Evolutionary conservation across 495 filamentous ascomycete species (phyloP).

Genomic region (Annulohypoxylon maeteangense): DNA sequence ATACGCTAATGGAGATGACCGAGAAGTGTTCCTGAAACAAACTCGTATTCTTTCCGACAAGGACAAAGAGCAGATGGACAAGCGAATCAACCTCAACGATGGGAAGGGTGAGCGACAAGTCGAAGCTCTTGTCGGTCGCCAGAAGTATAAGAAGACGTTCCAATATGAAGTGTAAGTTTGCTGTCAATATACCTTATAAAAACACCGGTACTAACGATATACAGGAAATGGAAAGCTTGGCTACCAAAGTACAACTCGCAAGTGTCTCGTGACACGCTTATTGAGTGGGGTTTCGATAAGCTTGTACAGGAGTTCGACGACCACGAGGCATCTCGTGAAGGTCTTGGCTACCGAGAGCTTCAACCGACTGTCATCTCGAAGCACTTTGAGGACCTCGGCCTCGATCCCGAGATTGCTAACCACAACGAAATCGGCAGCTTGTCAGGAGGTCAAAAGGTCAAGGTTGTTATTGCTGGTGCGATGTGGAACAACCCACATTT

Average conservation of each 20-base stretch:
- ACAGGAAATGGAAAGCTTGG: slow-evolving; percentile 83
- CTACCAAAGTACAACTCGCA: slow-evolving; percentile 93
- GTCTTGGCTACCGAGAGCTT: slow-evolving; percentile 92
- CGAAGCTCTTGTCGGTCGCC: slow-evolving; percentile 91
- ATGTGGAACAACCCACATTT: slow-evolving; percentile 99
- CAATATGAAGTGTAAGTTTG: slow-evolving; percentile 90
- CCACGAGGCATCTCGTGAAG: slow-evolving; percentile 96
- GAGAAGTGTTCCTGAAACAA: slow-evolving; percentile 97
- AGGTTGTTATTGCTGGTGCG: slow-evolving; percentile 96
- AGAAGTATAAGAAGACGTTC: slow-evolving; percentile 99
- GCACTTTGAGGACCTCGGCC: slow-evolving; percentile 96
- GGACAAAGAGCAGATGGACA: slow-evolving; percentile 91
- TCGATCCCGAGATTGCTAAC: slow-evolving; percentile 97
- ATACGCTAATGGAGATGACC: slow-evolving; percentile 95
- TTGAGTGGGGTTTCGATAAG: slow-evolving; percentile 87
- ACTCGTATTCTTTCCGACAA: slow-evolving; percentile 87
- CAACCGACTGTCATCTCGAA: slow-evolving; percentile 93
- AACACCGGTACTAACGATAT: slow-evolving; percentile 7
- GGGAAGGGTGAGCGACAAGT: slow-evolving; percentile 81
- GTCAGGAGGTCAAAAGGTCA: slow-evolving; percentile 99
- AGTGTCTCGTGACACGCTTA: slow-evolving; percentile 91
- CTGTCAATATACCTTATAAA: neutral
- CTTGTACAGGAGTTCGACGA: slow-evolving; percentile 98
- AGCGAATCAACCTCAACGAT: slow-evolving; percentile 81
- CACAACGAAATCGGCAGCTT: slow-evolving; percentile 98